These are phyloP conservation scores for Allomyces macrogynus DNA, from an alignment of 192 early-diverging fungal species.

Conservation along the genomic window DNA sequence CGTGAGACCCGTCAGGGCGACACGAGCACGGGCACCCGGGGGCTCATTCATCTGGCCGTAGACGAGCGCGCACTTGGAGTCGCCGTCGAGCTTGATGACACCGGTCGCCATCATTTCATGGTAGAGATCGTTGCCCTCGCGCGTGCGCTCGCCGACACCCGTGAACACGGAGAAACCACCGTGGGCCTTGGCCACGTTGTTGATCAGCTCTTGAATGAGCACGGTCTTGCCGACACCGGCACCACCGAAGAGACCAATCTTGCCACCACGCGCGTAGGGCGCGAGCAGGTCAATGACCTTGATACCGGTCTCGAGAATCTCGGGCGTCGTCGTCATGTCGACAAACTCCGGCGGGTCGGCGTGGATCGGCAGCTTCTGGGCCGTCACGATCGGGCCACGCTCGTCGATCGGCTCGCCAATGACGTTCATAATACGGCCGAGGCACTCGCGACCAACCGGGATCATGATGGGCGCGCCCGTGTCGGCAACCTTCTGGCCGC, in stretches of 20 bases:
- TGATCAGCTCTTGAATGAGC: constrained; percentile 96
- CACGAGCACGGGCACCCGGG: constrained; percentile 96
- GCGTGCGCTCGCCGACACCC: constrained; percentile 96
- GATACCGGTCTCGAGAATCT: constrained; percentile 91
- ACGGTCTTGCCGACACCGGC: constrained; percentile 99
- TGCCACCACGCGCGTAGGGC: constrained; percentile 91
- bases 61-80: constrained; percentile 85
- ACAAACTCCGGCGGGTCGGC: constrained; percentile 81
- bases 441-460: constrained; percentile 81
- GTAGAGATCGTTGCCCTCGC: constrained; percentile 99
- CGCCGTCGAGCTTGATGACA: constrained; percentile 87
- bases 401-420: constrained; percentile 97
- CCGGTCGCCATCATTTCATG: constrained; percentile 93
- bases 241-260: constrained; percentile 98
- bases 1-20: constrained; percentile 89
- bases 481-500: constrained; percentile 84
- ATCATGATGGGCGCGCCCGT: constrained; percentile 83
- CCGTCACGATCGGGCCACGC: constrained; percentile 85
- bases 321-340: constrained; percentile 84
- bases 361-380: constrained; percentile 74
- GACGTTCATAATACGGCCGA: constrained; percentile 97
- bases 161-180: constrained; percentile 97
- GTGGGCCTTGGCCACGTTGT: constrained; percentile 98
- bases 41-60: constrained; percentile 99
- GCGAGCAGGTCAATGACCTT: constrained; percentile 97